Conservation (phyloP, 2,329 filamentous ascomycete species). For the Aureobasidium sp. region DNA sequence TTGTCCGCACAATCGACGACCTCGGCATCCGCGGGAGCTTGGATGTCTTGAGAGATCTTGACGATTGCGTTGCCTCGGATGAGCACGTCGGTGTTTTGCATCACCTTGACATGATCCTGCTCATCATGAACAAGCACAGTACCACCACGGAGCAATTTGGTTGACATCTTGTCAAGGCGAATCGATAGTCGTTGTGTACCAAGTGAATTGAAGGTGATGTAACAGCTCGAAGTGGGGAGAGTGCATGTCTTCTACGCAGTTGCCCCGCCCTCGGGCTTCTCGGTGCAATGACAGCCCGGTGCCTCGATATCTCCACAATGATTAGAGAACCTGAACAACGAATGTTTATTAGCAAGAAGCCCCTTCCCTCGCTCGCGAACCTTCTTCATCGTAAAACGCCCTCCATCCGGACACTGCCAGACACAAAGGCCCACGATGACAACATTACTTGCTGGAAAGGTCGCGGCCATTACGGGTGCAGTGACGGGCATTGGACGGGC, state of each 20-base stretch:
- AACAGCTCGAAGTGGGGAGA: not conserved
- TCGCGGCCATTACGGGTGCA: slow-evolving; percentile 27
- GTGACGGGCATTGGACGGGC: slow-evolving; percentile 62
- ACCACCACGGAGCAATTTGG: not conserved
- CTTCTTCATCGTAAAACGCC: not conserved
- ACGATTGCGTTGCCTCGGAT: not conserved
- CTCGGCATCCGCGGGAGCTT: not conserved
- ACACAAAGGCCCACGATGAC: not conserved
- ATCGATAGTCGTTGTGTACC: not conserved
- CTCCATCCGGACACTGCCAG: not conserved
- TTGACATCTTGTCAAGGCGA: not conserved
- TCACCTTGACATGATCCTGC: not conserved
- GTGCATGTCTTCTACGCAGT: not conserved
- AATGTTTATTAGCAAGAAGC: not conserved
- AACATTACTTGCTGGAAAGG: slow-evolving; percentile 23
- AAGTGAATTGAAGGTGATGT: not conserved
- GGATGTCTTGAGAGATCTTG: not conserved
- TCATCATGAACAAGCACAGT: not conserved
- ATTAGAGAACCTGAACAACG: not conserved
- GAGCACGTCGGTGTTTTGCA: not conserved
- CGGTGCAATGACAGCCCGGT: slow-evolving; percentile 3
- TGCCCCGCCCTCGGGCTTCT: not conserved
- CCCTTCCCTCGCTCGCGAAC: not conserved
- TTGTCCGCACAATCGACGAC: not conserved
- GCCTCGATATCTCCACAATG: slow-evolving; percentile 3